These are phyloP conservation scores for Rhizophora mangle DNA, from an alignment of 345 rosid genomes.

Conservation along the genomic window DNA sequence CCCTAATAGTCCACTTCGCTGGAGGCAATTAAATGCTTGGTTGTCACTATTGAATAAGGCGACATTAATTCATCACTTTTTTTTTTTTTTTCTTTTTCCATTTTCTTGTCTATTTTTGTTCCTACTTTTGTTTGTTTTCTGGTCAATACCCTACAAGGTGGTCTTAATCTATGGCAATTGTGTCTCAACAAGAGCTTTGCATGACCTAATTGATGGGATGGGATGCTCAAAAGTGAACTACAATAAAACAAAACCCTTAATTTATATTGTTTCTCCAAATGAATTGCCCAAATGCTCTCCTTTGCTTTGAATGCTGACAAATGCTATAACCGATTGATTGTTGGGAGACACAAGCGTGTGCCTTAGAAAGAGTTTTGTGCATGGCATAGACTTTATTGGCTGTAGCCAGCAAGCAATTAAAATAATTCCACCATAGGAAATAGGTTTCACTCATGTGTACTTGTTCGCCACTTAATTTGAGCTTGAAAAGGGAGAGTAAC, in stretches of 20 bases:
- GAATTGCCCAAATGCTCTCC: not conserved
- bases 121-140: constrained; percentile 12
- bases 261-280: not conserved
- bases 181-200: constrained; percentile 16
- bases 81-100: not conserved
- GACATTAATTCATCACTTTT: no score
- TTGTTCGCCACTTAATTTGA: constrained; percentile 55
- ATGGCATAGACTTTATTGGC: constrained; percentile 17
- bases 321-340: not conserved
- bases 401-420: constrained; percentile 14
- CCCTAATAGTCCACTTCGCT: no score
- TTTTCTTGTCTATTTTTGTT: not conserved
- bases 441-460: constrained; percentile 34
- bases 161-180: constrained; percentile 17
- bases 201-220: constrained; percentile 21
- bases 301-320: constrained; percentile 2
- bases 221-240: constrained; percentile 17
- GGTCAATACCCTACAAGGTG: constrained; percentile 19
- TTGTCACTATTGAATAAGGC: no score
- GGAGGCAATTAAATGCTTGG: no score
- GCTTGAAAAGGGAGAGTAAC: not conserved
- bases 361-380: constrained; percentile 24
- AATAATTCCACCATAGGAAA: constrained; percentile 28
- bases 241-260: constrained; percentile 16
- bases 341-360: constrained; percentile 22